Base-by-base conservation (phyloP, 75 land plant species). In the Cunninghamia lanceolata region DNA sequence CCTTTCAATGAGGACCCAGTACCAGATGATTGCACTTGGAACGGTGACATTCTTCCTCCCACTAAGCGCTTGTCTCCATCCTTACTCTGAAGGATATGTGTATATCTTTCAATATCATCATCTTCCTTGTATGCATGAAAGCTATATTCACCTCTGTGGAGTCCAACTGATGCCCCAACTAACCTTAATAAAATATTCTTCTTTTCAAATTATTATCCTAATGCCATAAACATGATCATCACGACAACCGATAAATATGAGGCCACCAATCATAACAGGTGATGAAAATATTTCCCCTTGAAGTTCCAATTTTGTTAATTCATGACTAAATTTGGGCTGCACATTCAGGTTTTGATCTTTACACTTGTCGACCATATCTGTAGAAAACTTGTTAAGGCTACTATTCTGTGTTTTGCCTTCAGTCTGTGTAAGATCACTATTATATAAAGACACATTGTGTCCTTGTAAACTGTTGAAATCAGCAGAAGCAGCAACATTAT, bases 271-370 rank as follows among this genome's bases (percentile, higher is more conserved):
- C 96, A 96, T 95, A 36, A 96, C 92, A 38, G 98, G 97, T 63
- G 98, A 95, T 59, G 98, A 96, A 86, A 95, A 96, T 34, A 96
- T 87, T 17, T 95, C 94, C 59, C 93, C 98, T 43, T 89, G 87
- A 8, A 96, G 95, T 35, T 93, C 70, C 32, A 89, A 35, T 43
- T 71, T 80, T 39, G 90, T 90, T 74, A 91, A 90, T 79, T 88
- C 89, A 36, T 89, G 59, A 75, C 80, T 30, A 14, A 25, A 45
- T n/a, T 11, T 45, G 82, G 11, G 43, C 82, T 80, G 82, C n/a
- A 43, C 16, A n/a, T 28, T 80, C 30, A 45, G 47, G 47, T 45
- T 13, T 80, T 80, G 82, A 11, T 80, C 32, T 43, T 80, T 40
- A 80, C 14, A 45, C 30, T 80, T 43, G 10, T n/a, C 46, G 28